Base-by-base conservation (phyloP, 208 protist genomes). In the Naegleria fowleri region DNA sequence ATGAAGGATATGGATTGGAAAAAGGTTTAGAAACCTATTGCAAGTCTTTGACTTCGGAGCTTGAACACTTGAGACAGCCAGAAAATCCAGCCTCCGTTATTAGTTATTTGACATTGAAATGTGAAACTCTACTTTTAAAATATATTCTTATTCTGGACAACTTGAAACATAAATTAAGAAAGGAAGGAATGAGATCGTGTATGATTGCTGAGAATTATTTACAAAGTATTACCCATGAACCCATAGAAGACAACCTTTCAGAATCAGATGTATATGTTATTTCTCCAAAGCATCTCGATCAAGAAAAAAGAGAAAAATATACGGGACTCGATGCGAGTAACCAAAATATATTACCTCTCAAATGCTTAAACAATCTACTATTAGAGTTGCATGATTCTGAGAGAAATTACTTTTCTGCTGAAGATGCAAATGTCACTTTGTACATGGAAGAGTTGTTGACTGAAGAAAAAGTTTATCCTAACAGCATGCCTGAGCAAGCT, bases 391-490 rank as follows among this genome's bases (percentile, higher is more conserved):
- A 7, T 43, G 88, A 90, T 4, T 29, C 88, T 55, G 51, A 90
- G 13, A 58, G 88, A 33, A 90, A 90, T 76, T 90, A 76, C 22
- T 86, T 43, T 29, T 90, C 51, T 36, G 88, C 41, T 11, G 88
- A 90, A 76, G 51, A 76, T 41, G 48, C 40, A 25, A 58, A n/a
- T 2, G 43, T 90, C 29, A 9, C 19, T 19, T 58, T 90, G 2
- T 39, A 33, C 7, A 43, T 90, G 22, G 88, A 90, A 38, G 88
- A 90, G 19, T 25, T 76, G 25, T 38, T 91, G 29, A 48, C 58
- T 16, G 75, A 91, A 36, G 88, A 90, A 19, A 76, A 76, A 58
- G 9, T 90, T 6, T 90, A 90, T 15, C 5, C 88, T n/a, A 90
- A 51, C 41, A 90, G 88, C 25, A 84, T 59, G 39, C 83, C 88